phyloP scores from a whole-genome alignment of 257 asterid genomes.

The Solanum bulbocastanum region DNA sequence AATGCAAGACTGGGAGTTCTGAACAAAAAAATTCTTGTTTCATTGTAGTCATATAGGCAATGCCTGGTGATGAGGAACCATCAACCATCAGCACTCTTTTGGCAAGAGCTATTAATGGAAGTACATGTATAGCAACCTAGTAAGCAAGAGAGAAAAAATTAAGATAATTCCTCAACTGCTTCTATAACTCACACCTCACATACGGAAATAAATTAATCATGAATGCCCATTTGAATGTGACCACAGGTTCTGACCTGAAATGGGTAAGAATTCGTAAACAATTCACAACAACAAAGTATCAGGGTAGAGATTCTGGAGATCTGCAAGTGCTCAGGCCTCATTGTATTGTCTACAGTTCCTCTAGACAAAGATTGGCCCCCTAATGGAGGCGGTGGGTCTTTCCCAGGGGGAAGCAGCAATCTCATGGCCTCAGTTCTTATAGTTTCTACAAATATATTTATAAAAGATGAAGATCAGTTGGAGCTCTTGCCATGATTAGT shows the following conservation, averaged over 20 bases:
- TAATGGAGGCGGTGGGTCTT: slow-evolving; percentile 64
- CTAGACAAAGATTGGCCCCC: slow-evolving; percentile 45
- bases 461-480: slow-evolving; percentile 7
- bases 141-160: neutral
- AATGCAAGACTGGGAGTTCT: slow-evolving; percentile 67
- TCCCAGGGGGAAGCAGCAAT: slow-evolving; percentile 63
- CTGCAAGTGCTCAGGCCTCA: slow-evolving; percentile 63
- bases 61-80: slow-evolving; percentile 43
- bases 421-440: slow-evolving; percentile 40
- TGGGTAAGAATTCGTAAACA: slow-evolving; percentile 68
- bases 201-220: neutral
- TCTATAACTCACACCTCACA: neutral
- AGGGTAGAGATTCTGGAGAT: slow-evolving; percentile 60
- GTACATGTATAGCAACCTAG: slow-evolving; percentile 71
- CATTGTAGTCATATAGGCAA: slow-evolving; percentile 41
- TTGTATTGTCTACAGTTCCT: slow-evolving; percentile 27
- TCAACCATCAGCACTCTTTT: slow-evolving; percentile 75
- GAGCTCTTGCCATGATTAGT: neutral
- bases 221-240: neutral
- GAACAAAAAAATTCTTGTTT: slow-evolving; percentile 63
- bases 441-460: slow-evolving; percentile 36
- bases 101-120: slow-evolving; percentile 47
- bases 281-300: slow-evolving; percentile 57
- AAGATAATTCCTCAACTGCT: neutral
- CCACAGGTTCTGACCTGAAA: slow-evolving; percentile 46